Evolutionary conservation across 345 rosid species (phyloP), one percentile per base, ranked within the genome.

Genomic region (Citrus reticulata): DNA sequence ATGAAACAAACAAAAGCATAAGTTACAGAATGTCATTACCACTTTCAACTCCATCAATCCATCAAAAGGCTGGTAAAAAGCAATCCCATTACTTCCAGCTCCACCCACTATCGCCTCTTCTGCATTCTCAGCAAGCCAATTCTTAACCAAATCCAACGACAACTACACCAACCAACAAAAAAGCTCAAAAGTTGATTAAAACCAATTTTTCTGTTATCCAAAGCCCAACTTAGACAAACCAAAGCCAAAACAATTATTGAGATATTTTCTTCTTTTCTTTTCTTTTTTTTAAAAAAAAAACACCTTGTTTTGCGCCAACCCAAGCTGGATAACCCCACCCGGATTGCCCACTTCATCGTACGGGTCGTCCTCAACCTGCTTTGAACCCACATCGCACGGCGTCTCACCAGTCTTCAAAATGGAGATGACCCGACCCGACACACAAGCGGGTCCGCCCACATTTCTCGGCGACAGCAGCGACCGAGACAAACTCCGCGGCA

Each of bases 251-350:
- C 46, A 2, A 69, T 42, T 42, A 9, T 42, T 11, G 51, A 42
- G 51, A 42, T 42, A 10, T 42, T 42, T 42, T 42, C 16, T 42
- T 42, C 51, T 42, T 11, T 3, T 42, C 16, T 11, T 10, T 11
- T 7, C 2, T 25, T 27, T 27, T 27, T 27, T 27, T 27, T 1
- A 27, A 40, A 72, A 24, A 71, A 39, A 72, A 63, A 22, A 27
- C 27, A 88, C 97, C 84, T 77, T 90, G 91, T 92, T 93, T 73
- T 88, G 88, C n/a, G 87, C 85, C 74, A 87, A 77, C 65, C 98
- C 96, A 32, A 95, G 93, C 77, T 93, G 94, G 69, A 95, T 85
- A 59, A 93, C 81, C 72, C 98, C 99, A 73, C 82, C 84, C 62
- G 99, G 96, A 74, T 92, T 91, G 64, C 55, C 84, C 79, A 68